Base-by-base conservation (phyloP, 108 stramenopile species). In the Craspedostauros australis region DNA sequence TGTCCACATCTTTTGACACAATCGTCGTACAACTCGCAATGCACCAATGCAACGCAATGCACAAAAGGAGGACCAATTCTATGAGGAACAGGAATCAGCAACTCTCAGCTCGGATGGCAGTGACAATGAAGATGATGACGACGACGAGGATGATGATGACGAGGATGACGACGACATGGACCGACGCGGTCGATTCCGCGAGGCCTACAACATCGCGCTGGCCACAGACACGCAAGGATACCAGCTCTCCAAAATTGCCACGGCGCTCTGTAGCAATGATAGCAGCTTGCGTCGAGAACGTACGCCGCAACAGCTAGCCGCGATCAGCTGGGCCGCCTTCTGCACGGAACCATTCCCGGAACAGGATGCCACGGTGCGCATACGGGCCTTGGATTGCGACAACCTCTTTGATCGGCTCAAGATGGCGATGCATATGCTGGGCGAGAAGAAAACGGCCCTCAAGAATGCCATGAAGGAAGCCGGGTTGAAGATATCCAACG, bases 281-380 rank as follows among this genome's bases (percentile, higher is more conserved):
- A 0, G 38, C 16, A 54, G 15, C 12, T 46, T 16, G 37, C 25
- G 19, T 21, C 39, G 1, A 26, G 46, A 65, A 23, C 71, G 75
- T 37, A 51, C 80, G 2, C 64, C 71, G 3, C 76, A 80, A 66
- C 82, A 90, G 50, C 64, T 90, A 6, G 72, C 80, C 27, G 84
- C 88, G 7, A 51, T 86, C 15, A 80, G 80, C 53, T 90, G 88
- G 88, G 84, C 82, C n/a, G 74, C 76, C 39, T 84, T 84, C 60
- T 81, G 76, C 31, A 82, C 77, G 21, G 74, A 74, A 6, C 18
- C 65, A 30, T 36, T 53, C 1, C 54, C 60, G 3, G 76, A 78
- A 12, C 54, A 64, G 12, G 73, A 77, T 32, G 72, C 75, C 6
- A 62, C 64, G 5, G 57, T 61, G 49, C 73, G 79, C 12, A 73